A percentile compares a stretch with the other conserved stretches of the same genome.
These are phyloP conservation scores for Aspergillus brasiliensis DNA, from an alignment of 2,329 filamentous ascomycete genomes.

Conservation along the genomic window DNA sequence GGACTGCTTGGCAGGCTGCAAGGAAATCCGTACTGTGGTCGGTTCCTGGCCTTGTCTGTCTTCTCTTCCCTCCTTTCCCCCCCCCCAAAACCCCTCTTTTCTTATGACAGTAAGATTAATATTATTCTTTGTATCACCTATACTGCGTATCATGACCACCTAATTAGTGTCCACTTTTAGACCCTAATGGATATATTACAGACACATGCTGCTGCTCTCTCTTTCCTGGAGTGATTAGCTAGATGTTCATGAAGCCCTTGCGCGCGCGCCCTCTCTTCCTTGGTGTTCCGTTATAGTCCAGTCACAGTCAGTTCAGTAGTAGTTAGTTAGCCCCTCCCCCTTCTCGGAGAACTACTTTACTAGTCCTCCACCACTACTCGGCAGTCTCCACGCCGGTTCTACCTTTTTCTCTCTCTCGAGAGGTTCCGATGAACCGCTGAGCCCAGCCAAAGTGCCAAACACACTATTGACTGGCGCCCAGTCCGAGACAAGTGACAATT, in stretches of 20 bases:
- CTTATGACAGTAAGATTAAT: neutral
- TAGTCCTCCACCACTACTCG: neutral
- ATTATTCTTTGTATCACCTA: neutral
- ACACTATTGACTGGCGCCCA: slow-evolving; percentile 8
- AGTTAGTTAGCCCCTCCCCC: neutral
- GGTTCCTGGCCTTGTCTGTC: neutral
- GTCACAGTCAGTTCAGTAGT: too few species aligned
- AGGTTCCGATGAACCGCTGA: slow-evolving; percentile 11
- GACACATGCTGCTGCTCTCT: neutral
- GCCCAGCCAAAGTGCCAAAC: slow-evolving; percentile 8
- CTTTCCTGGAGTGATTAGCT: neutral
- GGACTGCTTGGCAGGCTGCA: neutral
- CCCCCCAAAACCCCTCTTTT: neutral
- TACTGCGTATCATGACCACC: neutral
- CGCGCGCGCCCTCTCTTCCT: neutral
- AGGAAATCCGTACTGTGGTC: neutral
- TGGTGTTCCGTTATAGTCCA: neutral
- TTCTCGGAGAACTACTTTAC: neutral
- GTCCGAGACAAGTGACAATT: slow-evolving; percentile 4
- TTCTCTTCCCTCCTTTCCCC: too few species aligned
- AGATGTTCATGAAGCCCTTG: neutral
- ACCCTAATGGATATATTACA: neutral
- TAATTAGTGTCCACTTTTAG: neutral
- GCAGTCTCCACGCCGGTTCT: slow-evolving; percentile 6
- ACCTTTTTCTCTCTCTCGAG: slow-evolving; percentile 3